Conservation (phyloP, 75 land plant species). For the Sequoiadendron giganteum region DNA sequence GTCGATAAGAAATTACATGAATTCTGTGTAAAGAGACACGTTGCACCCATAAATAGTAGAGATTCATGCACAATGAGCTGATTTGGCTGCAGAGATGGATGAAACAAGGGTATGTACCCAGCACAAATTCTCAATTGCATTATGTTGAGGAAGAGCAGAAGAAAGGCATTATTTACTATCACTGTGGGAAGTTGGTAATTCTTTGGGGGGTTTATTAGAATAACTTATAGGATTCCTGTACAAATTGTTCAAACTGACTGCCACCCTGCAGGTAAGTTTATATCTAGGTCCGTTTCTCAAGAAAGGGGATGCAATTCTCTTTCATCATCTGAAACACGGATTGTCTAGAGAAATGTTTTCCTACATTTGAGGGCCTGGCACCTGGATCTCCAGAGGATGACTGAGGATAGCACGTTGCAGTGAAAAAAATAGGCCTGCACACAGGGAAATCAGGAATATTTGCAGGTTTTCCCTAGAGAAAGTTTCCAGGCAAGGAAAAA, state of each 20-base stretch:
- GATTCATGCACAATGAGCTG: neutral
- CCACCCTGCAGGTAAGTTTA: constrained; percentile 11
- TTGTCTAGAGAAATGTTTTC: neutral
- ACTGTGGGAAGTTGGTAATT: neutral
- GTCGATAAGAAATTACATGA: constrained; percentile 6
- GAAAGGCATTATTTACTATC: neutral
- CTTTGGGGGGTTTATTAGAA: neutral
- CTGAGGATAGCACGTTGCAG: neutral
- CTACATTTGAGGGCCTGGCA: neutral
- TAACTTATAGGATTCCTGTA: neutral
- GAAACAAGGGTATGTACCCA: neutral
- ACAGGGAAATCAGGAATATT: neutral
- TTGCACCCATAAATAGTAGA: neutral
- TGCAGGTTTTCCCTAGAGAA: neutral
- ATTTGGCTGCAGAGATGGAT: neutral
- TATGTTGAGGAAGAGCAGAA: constrained; percentile 6
- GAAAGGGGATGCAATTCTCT: constrained; percentile 3
- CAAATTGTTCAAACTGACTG: constrained; percentile 15
- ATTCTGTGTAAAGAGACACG: constrained; percentile 4
- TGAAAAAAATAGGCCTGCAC: neutral
- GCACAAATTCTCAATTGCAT: neutral
- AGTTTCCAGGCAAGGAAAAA: neutral
- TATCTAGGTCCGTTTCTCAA: constrained; percentile 1
- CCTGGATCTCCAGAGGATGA: neutral
- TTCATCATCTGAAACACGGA: constrained; percentile 8